Evolutionary conservation across 108 stramenopile genomes (phyloP), one percentile per base, ranked within the genome.

Genomic region (Nitzschia sp.): DNA sequence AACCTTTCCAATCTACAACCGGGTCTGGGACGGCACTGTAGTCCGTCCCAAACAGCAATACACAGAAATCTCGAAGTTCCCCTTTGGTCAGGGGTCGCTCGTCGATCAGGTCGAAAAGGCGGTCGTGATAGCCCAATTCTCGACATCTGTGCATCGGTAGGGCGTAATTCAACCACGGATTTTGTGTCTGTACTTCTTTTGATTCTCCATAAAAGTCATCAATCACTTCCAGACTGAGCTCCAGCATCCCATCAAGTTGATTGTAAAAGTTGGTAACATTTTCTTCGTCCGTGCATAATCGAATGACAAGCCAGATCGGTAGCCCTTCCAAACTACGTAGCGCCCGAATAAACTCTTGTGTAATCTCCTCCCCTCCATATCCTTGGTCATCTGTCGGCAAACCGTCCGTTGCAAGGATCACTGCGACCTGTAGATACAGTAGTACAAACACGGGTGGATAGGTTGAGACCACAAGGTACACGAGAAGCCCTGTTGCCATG

Each of bases 71-170:
- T 31, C 84, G 68, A 3, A 87, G 53, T 69, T 94, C 93, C 38
- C 68, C 71, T 33, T 54, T 66, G n/a, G 78, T 83, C 45, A 94
- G 63, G 2, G 76, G 69, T 17, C 87, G 57, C 53, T 96, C 91
- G 60, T 93, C 92, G 36, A 93, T 66, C 50, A 91, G 46, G 45
- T 87, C 90, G 59, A 96, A 86, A 4, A 88, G 50, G 15, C 82
- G 65, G 17, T 72, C 56, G 19, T 69, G 69, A n/a, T 78, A 63
- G 0, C 86, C 86, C 9, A 82, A 64, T 45, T 91, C 90, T 13
- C 90, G 72, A 44, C 81, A 69, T 31, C 79, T 46, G 58, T 92
- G 90, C 58, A 92, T 55, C 0, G 80, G 66, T 0, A 83, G 35
- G 0, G 69, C 78, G 62, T 88, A 92, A 25, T 71, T 83, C 30